Percentiles rank a stretch among this genome's conserved stretches.
Conservation (phyloP, 768 basidiomycete species). For the Xerocomus potaroensis region DNA sequence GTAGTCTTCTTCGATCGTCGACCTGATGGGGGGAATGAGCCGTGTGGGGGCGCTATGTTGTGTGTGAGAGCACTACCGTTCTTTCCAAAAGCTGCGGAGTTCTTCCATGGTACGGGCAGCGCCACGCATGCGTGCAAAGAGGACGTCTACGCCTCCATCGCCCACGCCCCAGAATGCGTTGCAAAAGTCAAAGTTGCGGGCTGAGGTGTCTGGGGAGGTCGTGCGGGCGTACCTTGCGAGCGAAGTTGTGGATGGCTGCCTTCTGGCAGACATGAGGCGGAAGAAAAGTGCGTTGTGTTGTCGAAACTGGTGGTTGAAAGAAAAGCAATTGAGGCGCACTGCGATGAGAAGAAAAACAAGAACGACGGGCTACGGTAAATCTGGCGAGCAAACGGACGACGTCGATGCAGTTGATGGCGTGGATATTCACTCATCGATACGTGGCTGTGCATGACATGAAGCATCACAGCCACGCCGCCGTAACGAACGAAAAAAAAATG, state of each 20-base stretch:
- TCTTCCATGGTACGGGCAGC: conserved; percentile 87
- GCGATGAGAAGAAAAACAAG: neutral
- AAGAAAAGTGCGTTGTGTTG: conserved; percentile 11
- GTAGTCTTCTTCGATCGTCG: conserved; percentile 92
- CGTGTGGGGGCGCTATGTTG: neutral
- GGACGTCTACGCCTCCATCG: conserved; percentile 87
- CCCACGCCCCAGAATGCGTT: conserved; percentile 93
- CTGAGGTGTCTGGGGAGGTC: conserved; percentile 40
- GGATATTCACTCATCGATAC: neutral
- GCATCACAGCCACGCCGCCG: neutral
- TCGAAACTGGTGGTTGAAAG: conserved; percentile 8
- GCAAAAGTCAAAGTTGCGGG: conserved; percentile 79
- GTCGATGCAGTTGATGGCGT: neutral
- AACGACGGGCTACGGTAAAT: neutral
- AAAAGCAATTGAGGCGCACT: conserved; percentile 19
- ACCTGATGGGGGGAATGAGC: conserved; percentile 41
- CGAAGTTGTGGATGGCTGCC: conserved; percentile 80
- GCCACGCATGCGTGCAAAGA: conserved; percentile 86
- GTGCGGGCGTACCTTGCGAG: conserved; percentile 64
- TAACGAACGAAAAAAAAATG: too few species aligned
- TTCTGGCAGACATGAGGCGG: conserved; percentile 60
- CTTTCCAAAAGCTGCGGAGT: conserved; percentile 84
- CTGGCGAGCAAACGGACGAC: too few species aligned
- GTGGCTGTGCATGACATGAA: conserved; percentile 16
- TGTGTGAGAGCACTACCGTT: conserved; percentile 53